Percentiles rank a stretch among this genome's conserved stretches.
Conservation (phyloP, 257 asterid species). For the Solanum gracilifrons region DNA sequence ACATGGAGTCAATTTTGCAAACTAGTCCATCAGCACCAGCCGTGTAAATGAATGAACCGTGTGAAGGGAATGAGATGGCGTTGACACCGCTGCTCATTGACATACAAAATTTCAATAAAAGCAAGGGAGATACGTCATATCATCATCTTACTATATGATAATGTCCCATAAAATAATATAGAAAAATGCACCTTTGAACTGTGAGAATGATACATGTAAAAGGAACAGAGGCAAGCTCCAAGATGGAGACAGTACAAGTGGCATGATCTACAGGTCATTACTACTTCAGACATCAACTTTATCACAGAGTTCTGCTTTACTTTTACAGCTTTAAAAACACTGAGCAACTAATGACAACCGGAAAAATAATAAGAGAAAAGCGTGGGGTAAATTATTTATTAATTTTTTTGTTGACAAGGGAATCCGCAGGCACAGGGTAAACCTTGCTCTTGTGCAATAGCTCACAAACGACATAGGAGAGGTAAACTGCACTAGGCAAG, state of each 20-base stretch:
- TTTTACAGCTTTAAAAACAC: neutral
- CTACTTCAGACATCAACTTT: neutral
- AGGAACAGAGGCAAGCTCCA: neutral
- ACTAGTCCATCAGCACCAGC: conserved; percentile 90
- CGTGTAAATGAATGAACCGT: conserved; percentile 56
- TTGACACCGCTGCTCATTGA: conserved; percentile 61
- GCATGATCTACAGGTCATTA: neutral
- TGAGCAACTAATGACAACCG: neutral
- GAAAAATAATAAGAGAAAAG: neutral
- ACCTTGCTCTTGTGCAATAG: neutral
- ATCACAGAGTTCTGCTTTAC: neutral
- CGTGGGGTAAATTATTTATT: neutral
- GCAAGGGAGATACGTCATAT: neutral
- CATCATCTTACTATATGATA: neutral
- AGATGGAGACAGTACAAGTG: neutral
- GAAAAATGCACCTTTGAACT: neutral
- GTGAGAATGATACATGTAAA: neutral
- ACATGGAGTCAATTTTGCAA: conserved; percentile 60
- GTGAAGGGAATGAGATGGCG: conserved; percentile 56
- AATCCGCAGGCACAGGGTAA: neutral
- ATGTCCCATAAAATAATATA: neutral
- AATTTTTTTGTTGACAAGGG: neutral
- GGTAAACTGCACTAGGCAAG: neutral
- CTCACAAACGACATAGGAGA: neutral
- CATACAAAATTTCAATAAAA: neutral